Evolutionary conservation across 1,284 basidiomycete genomes (phyloP), one percentile per base, ranked within the genome.

Genomic region (Porogramme epimiltina): DNA sequence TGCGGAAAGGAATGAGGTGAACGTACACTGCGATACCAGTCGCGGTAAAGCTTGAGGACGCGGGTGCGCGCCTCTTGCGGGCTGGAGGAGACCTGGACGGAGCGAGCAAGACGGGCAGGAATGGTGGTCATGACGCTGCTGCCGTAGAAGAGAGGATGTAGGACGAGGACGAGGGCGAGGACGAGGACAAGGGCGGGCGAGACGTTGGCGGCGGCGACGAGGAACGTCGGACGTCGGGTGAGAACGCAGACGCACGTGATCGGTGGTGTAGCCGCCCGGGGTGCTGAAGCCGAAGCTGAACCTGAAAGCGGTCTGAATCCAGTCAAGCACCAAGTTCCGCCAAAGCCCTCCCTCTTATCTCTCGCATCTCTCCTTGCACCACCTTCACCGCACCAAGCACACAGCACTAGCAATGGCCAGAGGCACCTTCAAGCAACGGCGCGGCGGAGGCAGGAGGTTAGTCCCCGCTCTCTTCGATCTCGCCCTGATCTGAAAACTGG

Each of bases 11-110:
- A 19, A 34, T 31, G 37, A 49, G 26, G 36, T 51, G 46, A 47
- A 63, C 91, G 66, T 64, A 95, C 94, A 45, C 87, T 80, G 60
- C 95, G 88, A 71, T 95, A 91, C 92, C 94, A 98, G 67, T 87
- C 86, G 54, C 95, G 80, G 77, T 98, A 99, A 19, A 98, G 81
- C 47, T 89, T 78, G 34, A 95, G 74, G 26, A 85, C 84, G 34
- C 91, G 81, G 41, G 73, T 72, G 39, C 89, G 84, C 4, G 93
- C 87, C 51, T 94, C 86, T n/a, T 75, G 72, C 23, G 85, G 75
- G 47, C 74, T 82, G 5, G 71, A 65, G 0, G 90, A 91, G 23
- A 78, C 71, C 37, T 78, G 75, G 3, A 91, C 82, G 18, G 82
- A 68, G 62, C 84, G 84, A 20, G 96, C 91, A 18, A 99, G 82